Conservation (phyloP, 345 rosid genomes). For the Hypericum perforatum region DNA sequence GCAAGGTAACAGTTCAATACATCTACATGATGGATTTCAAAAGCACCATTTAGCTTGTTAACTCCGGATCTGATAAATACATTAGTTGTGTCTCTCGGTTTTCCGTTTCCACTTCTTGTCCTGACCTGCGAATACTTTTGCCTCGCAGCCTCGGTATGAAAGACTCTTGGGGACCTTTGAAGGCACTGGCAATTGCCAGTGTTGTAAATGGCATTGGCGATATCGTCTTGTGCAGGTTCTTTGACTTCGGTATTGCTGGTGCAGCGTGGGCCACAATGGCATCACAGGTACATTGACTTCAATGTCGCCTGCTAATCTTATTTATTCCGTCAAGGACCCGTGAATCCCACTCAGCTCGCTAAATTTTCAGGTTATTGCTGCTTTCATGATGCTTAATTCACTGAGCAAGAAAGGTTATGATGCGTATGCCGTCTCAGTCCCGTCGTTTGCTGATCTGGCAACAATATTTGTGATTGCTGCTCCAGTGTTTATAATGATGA, state of each 20-base stretch:
- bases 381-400: conserved; percentile 69
- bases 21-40: no score
- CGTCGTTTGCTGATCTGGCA: conserved; percentile 45
- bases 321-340: neutral
- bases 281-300: conserved; percentile 52
- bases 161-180: conserved; percentile 96
- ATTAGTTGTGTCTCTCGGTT: neutral
- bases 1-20: no score
- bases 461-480: conserved; percentile 58
- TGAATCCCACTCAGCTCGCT: conserved; percentile 1
- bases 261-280: conserved; percentile 97
- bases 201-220: conserved; percentile 69
- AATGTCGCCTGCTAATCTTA: neutral
- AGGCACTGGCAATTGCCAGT: conserved; percentile 72
- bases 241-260: conserved; percentile 83
- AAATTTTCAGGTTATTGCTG: conserved; percentile 51
- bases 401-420: conserved; percentile 64
- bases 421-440: conserved; percentile 48
- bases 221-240: conserved; percentile 56
- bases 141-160: conserved; percentile 86
- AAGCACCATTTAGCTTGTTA: no score
- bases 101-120: conserved; percentile 3
- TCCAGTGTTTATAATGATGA: conserved; percentile 67
- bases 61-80: neutral
- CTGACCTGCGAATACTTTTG: no score